Evolutionary conservation across 768 basidiomycete species (phyloP).

Genomic region (Leccinum uliginosum): DNA sequence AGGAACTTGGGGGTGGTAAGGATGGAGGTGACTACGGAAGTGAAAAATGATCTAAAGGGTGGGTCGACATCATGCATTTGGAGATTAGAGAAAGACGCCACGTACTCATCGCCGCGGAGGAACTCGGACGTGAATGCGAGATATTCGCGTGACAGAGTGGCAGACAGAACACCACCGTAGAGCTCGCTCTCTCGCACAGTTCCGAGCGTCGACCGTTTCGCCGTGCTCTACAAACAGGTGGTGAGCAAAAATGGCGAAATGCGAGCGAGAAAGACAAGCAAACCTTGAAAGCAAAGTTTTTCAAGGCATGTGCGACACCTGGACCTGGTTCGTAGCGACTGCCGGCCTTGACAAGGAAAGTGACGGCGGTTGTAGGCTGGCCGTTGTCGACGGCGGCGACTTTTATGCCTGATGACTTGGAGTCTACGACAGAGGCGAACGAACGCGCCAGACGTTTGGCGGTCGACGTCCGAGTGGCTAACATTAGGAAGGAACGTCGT

Average conservation of each 20-base stretch:
- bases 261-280: slow-evolving; percentile 17
- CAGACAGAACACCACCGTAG: slow-evolving; percentile 86
- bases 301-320: slow-evolving; percentile 89
- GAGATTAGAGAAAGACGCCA: slow-evolving; percentile 24
- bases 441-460: slow-evolving; percentile 57
- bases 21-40: slow-evolving; percentile 82
- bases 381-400: slow-evolving; percentile 81
- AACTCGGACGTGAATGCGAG: slow-evolving; percentile 94
- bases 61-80: neutral
- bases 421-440: slow-evolving; percentile 81
- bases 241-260: neutral
- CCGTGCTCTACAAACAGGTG: slow-evolving; percentile 59
- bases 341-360: slow-evolving; percentile 90
- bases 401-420: slow-evolving; percentile 62
- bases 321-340: slow-evolving; percentile 83
- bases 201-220: slow-evolving; percentile 80
- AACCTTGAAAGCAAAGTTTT: slow-evolving; percentile 99
- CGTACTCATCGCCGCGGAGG: slow-evolving; percentile 92
- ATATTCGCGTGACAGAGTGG: slow-evolving; percentile 83
- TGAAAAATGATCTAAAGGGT: slow-evolving; percentile 71
- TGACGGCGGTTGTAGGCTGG: slow-evolving; percentile 81
- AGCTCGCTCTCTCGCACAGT: slow-evolving; percentile 91
- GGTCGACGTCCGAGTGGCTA: slow-evolving; percentile 59
- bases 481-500: slow-evolving; percentile 41
- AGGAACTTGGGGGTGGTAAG: slow-evolving; percentile 79